Conservation (phyloP, 441 rosid species). For the Aquilaria agallochum region DNA sequence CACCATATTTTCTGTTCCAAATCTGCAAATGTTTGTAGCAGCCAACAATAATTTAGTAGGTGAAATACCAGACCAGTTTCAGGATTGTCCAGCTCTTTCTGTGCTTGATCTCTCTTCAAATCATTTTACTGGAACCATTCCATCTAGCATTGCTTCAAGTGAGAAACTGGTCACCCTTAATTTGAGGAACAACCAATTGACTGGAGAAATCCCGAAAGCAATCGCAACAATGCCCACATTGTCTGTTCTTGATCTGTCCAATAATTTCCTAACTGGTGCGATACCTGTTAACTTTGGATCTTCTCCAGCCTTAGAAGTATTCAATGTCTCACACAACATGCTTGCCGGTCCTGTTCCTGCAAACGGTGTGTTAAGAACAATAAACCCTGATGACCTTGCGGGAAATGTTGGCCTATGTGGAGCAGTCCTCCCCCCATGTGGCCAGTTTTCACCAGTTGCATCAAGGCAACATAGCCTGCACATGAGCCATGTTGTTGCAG, state of each 20-base stretch:
- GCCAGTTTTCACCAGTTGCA: constrained; percentile 13
- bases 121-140: constrained; percentile 58
- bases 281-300: constrained; percentile 64
- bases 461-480: constrained; percentile 33
- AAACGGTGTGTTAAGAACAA: constrained; percentile 62
- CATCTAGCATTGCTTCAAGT: constrained; percentile 80
- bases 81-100: constrained; percentile 83
- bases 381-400: constrained; percentile 62
- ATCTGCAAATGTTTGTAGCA: constrained; percentile 58
- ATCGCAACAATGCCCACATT: constrained; percentile 74
- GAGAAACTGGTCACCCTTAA: constrained; percentile 67
- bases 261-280: constrained; percentile 65
- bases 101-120: constrained; percentile 83
- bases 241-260: constrained; percentile 76
- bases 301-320: constrained; percentile 69
- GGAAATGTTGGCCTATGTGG: constrained; percentile 77
- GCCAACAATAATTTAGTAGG: constrained; percentile 58
- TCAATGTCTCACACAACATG: constrained; percentile 70
- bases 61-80: constrained; percentile 78
- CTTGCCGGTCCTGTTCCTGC: constrained; percentile 73
- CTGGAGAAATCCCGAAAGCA: constrained; percentile 63
- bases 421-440: constrained; percentile 67
- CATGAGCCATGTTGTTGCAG: constrained; percentile 39
- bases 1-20: constrained; percentile 68
- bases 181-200: constrained; percentile 55